These are phyloP conservation scores for Calcarisporium arbuscula DNA, from an alignment of 2,329 filamentous ascomycete genomes.

Conservation along the genomic window DNA sequence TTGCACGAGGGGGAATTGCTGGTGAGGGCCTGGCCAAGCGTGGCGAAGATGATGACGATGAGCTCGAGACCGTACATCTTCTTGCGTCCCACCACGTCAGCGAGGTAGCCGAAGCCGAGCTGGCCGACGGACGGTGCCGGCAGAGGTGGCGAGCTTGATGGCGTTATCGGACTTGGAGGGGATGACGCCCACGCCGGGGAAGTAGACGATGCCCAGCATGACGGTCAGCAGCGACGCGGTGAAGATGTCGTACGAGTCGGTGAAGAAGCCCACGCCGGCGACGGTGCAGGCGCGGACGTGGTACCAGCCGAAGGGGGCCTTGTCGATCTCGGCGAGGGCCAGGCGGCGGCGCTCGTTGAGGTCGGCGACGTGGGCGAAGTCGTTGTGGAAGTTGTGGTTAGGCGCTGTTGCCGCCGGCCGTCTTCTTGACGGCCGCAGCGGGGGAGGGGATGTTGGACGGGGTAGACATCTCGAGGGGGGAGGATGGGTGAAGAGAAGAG, in stretches of 20 bases:
- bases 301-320: constrained; percentile 78
- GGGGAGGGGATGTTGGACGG: constrained; percentile 4
- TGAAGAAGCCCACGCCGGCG: constrained; percentile 83
- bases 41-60: constrained; percentile 74
- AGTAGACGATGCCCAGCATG: constrained; percentile 78
- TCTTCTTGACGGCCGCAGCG: constrained; percentile 32
- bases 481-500: constrained; percentile 5
- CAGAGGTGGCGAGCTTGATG: constrained; percentile 80
- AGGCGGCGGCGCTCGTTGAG: constrained; percentile 73
- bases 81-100: constrained; percentile 72
- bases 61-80: constrained; percentile 67
- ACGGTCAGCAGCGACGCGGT: constrained; percentile 65
- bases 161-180: constrained; percentile 66
- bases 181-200: constrained; percentile 50
- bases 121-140: constrained; percentile 80
- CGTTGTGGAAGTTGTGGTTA: constrained; percentile 76
- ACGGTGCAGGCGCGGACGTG: constrained; percentile 72
- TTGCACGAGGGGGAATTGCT: constrained; percentile 57
- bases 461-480: neutral
- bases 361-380: constrained; percentile 59
- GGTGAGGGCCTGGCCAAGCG: constrained; percentile 63
- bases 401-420: constrained; percentile 59
- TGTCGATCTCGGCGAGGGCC: constrained; percentile 76
- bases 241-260: constrained; percentile 80
- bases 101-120: constrained; percentile 70